Conservation (phyloP, 176 grass and related monocot species). For the Juncus effusus region DNA sequence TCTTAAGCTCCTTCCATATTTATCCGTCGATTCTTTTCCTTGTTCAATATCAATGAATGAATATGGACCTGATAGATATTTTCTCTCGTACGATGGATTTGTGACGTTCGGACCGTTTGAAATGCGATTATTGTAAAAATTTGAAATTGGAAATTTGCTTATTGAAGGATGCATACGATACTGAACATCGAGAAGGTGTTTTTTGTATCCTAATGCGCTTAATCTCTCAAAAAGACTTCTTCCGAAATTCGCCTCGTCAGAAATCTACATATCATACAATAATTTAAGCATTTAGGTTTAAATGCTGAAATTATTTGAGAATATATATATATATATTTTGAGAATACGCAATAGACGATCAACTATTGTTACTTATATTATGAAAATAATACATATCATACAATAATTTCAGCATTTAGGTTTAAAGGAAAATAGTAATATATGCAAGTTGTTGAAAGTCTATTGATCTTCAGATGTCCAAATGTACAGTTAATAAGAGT, state of each 20-base stretch:
- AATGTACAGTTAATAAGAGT: neutral
- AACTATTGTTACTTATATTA: no score
- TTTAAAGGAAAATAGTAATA: no score
- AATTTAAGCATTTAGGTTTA: no score
- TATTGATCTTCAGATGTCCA: no score
- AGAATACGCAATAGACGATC: no score
- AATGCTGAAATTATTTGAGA: no score
- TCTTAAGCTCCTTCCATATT: constrained; percentile 30
- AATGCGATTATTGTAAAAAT: constrained; percentile 46
- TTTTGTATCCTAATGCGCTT: constrained; percentile 46
- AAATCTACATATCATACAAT: constrained; percentile 35
- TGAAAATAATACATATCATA: no score
- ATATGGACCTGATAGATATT: constrained; percentile 36
- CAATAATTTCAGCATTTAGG: no score
- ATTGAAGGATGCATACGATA: constrained; percentile 70
- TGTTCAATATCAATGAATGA: constrained; percentile 57
- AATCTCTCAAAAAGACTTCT: constrained; percentile 69
- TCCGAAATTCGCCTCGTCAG: constrained; percentile 38
- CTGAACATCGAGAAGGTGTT: constrained; percentile 63
- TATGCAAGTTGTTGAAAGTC: no score
- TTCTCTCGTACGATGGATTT: constrained; percentile 18
- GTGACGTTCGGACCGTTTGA: constrained; percentile 45
- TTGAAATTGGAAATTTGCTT: constrained; percentile 52
- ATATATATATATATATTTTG: no score
- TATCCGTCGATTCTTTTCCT: constrained; percentile 36